Base-by-base conservation (phyloP, 176 grass and related monocot species). In the Elymus sibiricus region DNA sequence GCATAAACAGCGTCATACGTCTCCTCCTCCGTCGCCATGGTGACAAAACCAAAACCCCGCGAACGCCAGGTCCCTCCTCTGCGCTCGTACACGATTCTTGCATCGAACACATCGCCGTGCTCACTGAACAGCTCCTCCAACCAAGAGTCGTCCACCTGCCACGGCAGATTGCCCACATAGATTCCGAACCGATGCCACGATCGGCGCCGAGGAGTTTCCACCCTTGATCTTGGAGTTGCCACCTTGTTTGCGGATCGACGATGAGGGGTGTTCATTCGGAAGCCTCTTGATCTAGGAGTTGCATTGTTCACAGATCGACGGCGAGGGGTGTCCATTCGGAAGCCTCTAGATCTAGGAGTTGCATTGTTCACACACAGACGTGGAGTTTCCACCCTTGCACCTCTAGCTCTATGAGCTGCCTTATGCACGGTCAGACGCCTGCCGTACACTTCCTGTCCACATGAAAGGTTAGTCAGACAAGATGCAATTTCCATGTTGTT, bases 41-140 rank as follows among this genome's bases (percentile, higher is more conserved):
- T 83, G 10, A 94, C 92, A 32, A 97, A 97, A 49, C 88, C 95
- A 81, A 97, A 98, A 8, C 95, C 93, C n/a, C 85, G 83, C 4
- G 95, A 98, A 56, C 95, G 93, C 16, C 95, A 93, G 43, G 91
- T 64, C 17, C 49, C 49, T 79, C 91, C 95, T 73, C 92, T 80
- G 70, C 49, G 49, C 49, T 98, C 95, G 1, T 88, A 93, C 32
- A 95, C 81, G 84, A 98, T 87, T 74, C 89, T 92, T 5, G 83
- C 89, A 19, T 91, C 91, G 16, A 98, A 70, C 34, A 95, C 93
- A 75, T 95, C 85, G 7, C 95, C 95, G 11, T 91, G 90, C 70
- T 91, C 91, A 0, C 92, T 88, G 70, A 98, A 98, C 34, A 98
- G 21, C 79, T 98, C 89, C 64, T 86, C 90, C 84, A 98, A 84